Evolutionary conservation across 164 flowering plant species (phyloP).

Genomic region (Aristolochia contorta): DNA sequence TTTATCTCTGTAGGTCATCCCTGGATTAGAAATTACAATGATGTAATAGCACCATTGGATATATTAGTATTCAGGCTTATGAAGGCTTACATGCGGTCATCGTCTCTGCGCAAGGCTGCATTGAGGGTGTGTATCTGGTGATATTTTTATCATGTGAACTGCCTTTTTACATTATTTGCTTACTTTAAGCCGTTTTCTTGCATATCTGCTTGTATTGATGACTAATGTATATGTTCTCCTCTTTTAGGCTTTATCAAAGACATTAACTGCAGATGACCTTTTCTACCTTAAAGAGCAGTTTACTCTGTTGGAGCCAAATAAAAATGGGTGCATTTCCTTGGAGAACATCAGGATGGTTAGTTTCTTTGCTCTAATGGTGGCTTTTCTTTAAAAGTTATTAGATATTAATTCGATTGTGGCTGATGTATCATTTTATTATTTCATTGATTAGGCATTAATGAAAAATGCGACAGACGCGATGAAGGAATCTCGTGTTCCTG

Average conservation of each 20-base stretch:
- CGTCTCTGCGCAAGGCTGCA: slow-evolving; percentile 90
- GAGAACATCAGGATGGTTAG: slow-evolving; percentile 59
- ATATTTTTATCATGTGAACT: neutral
- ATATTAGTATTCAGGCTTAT: slow-evolving; percentile 57
- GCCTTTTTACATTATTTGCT: neutral
- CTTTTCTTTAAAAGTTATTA: neutral
- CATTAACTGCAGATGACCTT: slow-evolving; percentile 66
- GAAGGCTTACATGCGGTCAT: slow-evolving; percentile 79
- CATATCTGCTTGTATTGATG: neutral
- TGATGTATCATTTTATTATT: slow-evolving; percentile 1
- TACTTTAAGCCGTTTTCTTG: neutral
- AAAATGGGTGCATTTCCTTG: slow-evolving; percentile 50
- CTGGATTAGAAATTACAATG: slow-evolving; percentile 55
- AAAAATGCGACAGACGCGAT: slow-evolving; percentile 82
- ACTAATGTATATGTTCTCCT: slow-evolving; percentile 6
- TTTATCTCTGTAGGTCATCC: slow-evolving; percentile 71
- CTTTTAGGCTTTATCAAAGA: slow-evolving; percentile 71
- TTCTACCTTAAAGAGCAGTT: slow-evolving; percentile 72
- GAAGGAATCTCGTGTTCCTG: slow-evolving; percentile 81
- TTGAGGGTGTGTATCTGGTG: slow-evolving; percentile 59
- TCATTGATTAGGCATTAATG: slow-evolving; percentile 52
- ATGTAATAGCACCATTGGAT: slow-evolving; percentile 66
- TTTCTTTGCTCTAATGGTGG: slow-evolving; percentile 3
- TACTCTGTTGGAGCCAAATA: slow-evolving; percentile 57
- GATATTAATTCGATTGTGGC: neutral